Conservation (phyloP, 75 land plant species). For the Pinus albicaulis region DNA sequence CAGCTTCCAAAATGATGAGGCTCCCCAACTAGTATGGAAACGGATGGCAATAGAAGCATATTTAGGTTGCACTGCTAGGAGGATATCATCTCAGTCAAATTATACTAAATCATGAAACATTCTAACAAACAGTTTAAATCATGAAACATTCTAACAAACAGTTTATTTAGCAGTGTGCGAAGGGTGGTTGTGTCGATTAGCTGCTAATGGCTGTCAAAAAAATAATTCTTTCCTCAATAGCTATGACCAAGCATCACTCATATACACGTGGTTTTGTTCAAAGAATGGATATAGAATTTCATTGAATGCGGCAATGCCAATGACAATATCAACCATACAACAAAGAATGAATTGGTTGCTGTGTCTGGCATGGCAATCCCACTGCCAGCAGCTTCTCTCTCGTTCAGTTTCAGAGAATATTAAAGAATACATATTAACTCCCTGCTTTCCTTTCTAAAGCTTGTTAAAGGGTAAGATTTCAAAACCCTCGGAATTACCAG, state of each 20-base stretch:
- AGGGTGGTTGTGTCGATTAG: too few species aligned
- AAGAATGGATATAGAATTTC: slow-evolving; percentile 11
- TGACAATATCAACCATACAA: neutral
- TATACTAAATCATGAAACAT: too few species aligned
- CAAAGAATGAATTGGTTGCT: neutral
- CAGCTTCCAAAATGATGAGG: too few species aligned
- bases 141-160: too few species aligned
- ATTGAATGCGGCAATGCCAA: slow-evolving; percentile 7
- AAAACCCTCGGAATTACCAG: neutral
- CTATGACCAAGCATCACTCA: neutral
- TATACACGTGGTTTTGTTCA: neutral
- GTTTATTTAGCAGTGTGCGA: too few species aligned
- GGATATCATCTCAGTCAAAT: too few species aligned
- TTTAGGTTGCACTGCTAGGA: too few species aligned
- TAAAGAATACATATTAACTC: neutral
- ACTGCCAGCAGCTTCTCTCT: slow-evolving; percentile 7
- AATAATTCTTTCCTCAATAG: too few species aligned
- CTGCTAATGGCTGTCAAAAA: too few species aligned
- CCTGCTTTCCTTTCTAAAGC: neutral
- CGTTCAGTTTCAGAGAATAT: neutral
- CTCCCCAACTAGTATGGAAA: too few species aligned
- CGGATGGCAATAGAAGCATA: too few species aligned
- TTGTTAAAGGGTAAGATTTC: neutral
- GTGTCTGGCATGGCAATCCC: neutral
- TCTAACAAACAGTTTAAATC: too few species aligned